Percentiles rank a stretch among this genome's conserved stretches.
These are phyloP conservation scores for Solanum sparsipilum DNA, from an alignment of 257 asterid genomes.

Conservation along the genomic window DNA sequence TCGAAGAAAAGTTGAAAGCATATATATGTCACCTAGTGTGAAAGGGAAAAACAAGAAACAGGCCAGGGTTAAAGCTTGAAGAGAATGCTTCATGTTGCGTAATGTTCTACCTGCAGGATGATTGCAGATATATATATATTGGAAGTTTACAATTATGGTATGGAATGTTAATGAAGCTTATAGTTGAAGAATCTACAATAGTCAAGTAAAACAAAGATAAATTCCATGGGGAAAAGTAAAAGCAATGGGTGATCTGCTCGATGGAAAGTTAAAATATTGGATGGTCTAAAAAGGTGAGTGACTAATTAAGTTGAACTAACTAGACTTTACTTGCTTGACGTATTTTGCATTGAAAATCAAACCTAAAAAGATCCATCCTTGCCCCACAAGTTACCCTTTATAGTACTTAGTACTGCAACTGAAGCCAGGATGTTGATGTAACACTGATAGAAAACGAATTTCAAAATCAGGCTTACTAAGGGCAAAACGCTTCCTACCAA, in stretches of 20 bases:
- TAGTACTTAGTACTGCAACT: neutral
- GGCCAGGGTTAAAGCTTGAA: slow-evolving; percentile 16
- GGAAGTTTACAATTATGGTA: neutral
- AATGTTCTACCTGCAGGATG: neutral
- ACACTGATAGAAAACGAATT: too few relatives aligned
- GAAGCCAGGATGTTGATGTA: neutral
- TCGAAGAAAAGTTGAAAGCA: neutral
- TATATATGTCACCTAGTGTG: slow-evolving; percentile 25
- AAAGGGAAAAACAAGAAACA: slow-evolving; percentile 17
- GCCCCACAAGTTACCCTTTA: slow-evolving; percentile 1
- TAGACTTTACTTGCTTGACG: neutral
- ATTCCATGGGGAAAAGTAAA: neutral
- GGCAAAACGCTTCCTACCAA: neutral
- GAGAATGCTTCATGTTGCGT: slow-evolving; percentile 7
- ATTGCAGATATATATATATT: neutral
- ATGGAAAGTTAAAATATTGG: neutral
- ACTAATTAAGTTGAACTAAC: neutral
- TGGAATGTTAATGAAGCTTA: neutral
- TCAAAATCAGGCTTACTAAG: neutral
- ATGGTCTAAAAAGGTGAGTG: slow-evolving; percentile 3
- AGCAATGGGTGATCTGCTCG: slow-evolving; percentile 14
- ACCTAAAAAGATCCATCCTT: slow-evolving; percentile 8
- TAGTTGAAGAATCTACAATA: neutral
- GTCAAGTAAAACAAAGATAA: neutral
- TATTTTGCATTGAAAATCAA: neutral